These are phyloP conservation scores for Nymphaea thermarum DNA, from an alignment of 164 flowering plant genomes.

Conservation along the genomic window DNA sequence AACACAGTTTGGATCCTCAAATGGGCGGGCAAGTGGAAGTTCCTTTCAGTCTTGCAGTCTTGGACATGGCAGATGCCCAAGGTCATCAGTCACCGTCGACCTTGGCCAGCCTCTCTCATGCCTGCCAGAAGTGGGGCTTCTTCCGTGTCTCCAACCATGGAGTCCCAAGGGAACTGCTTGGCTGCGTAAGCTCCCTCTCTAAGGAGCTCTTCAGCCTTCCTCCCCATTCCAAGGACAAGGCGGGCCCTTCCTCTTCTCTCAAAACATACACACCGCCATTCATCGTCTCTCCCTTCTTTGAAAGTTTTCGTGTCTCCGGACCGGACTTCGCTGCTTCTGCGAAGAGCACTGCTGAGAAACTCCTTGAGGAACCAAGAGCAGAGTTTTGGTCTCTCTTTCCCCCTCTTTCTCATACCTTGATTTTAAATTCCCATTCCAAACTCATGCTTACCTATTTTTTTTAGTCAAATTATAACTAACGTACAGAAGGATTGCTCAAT, in stretches of 20 bases:
- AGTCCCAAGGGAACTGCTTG: constrained; percentile 36
- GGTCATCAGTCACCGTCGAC: constrained; percentile 9
- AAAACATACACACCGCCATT: constrained; percentile 78
- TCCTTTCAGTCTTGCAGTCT: too few relatives aligned
- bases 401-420: not conserved
- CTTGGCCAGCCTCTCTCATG: constrained; percentile 33
- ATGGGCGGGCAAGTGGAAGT: too few relatives aligned
- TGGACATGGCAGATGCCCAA: too few relatives aligned
- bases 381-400: constrained; percentile 33
- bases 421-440: not conserved
- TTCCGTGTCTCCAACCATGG: constrained; percentile 80
- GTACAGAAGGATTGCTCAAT: too few relatives aligned
- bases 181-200: constrained; percentile 27
- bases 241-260: constrained; percentile 52
- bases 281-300: constrained; percentile 88
- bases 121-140: constrained; percentile 82
- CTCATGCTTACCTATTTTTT: too few relatives aligned
- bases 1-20: too few relatives aligned
- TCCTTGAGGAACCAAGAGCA: constrained; percentile 26
- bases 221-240: constrained; percentile 41
- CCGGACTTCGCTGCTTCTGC: constrained; percentile 71
- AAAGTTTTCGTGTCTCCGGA: constrained; percentile 68
- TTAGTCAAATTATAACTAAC: too few relatives aligned
- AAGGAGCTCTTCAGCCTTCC: constrained; percentile 49
- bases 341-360: constrained; percentile 38